Evolutionary conservation across 2,329 filamentous ascomycete genomes (phyloP).

Genomic region (Golovinomyces cichoracearum): DNA sequence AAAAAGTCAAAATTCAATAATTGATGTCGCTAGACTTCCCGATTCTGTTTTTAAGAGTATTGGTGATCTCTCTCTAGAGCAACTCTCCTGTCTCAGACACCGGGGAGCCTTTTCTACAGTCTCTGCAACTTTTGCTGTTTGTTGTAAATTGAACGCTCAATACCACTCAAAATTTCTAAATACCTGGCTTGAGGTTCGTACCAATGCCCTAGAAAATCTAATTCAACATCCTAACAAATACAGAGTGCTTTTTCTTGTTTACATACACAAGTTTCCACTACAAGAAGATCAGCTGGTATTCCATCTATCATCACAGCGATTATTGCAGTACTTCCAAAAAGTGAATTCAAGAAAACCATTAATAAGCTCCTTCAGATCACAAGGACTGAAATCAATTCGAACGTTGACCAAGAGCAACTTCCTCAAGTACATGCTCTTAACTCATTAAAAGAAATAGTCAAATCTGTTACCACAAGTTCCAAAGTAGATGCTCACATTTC

Average conservation of each 20-base stretch:
- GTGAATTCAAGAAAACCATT: slow-evolving; percentile 39
- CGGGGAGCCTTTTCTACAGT: slow-evolving; percentile 86
- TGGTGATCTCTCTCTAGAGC: slow-evolving; percentile 51
- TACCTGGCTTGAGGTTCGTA: slow-evolving; percentile 1
- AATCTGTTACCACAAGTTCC: slow-evolving; percentile 48
- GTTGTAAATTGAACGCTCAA: slow-evolving; percentile 37
- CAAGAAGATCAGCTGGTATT: slow-evolving; percentile 72
- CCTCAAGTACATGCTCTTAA: slow-evolving; percentile 91
- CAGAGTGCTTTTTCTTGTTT: slow-evolving; percentile 44
- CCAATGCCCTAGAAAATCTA: neutral
- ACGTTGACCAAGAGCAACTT: slow-evolving; percentile 35
- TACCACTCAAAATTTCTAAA: neutral
- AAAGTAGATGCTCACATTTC: slow-evolving; percentile 50
- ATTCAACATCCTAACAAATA: slow-evolving; percentile 1
- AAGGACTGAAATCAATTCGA: slow-evolving; percentile 25
- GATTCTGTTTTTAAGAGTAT: slow-evolving; percentile 34
- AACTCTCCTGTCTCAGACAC: slow-evolving; percentile 62
- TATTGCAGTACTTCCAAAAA: slow-evolving; percentile 35
- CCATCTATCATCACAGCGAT: slow-evolving; percentile 68
- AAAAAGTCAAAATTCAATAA: slow-evolving; percentile 12
- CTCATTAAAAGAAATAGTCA: slow-evolving; percentile 76
- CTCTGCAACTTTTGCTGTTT: slow-evolving; percentile 59
- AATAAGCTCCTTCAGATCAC: slow-evolving; percentile 34
- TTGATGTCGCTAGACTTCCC: slow-evolving; percentile 15
- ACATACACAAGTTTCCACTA: slow-evolving; percentile 51